Percentiles rank a stretch among this genome's conserved stretches.
Conservation (phyloP, 176 grass and related monocot genomes). For the Eragrostis curvula region DNA sequence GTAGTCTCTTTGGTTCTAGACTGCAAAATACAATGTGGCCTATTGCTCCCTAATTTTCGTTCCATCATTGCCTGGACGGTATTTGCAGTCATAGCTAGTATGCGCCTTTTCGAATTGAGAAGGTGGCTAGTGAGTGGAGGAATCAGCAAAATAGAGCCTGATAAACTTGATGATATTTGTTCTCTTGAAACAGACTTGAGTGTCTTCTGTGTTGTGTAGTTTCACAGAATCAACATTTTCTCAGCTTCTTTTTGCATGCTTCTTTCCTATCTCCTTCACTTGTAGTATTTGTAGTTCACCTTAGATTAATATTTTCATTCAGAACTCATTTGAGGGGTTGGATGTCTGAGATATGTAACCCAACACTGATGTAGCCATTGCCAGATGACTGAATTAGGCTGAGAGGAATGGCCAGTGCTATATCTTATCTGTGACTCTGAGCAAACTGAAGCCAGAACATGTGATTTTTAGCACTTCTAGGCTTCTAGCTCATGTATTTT, state of each 20-base stretch:
- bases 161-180: background rate
- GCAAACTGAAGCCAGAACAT: conserved; percentile 4
- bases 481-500: conserved; percentile 17
- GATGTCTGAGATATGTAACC: background rate
- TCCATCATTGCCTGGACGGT: background rate
- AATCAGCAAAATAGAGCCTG: background rate
- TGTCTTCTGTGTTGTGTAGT: background rate
- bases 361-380: background rate
- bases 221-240: background rate
- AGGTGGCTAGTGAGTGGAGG: background rate
- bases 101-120: background rate
- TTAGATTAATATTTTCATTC: background rate
- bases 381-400: background rate
- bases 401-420: background rate
- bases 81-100: background rate
- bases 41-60: background rate
- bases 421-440: background rate
- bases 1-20: conserved; percentile 1
- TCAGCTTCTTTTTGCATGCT: background rate
- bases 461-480: conserved; percentile 23
- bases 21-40: background rate
- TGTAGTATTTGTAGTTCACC: background rate
- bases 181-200: background rate
- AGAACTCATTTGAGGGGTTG: background rate
- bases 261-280: background rate